Evolutionary conservation across 2,329 filamentous ascomycete genomes (phyloP).

Genomic region (Arachnomyces sp.): DNA sequence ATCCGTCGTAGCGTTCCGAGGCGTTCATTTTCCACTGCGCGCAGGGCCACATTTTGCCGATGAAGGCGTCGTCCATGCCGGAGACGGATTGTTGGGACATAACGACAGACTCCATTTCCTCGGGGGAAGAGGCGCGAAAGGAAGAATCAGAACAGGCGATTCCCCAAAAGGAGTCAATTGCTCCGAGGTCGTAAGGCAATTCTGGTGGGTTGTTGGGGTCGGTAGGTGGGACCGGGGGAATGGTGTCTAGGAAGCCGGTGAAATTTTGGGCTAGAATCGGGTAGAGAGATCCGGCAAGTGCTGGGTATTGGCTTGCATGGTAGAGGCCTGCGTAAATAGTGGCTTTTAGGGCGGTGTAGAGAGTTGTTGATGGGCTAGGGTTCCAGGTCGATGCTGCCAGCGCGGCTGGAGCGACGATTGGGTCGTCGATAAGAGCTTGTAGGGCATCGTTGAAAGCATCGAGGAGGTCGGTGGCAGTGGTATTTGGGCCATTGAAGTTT

Average conservation of each 20-base stretch:
- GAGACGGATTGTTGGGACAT: not conserved
- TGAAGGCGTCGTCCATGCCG: constrained; percentile 6
- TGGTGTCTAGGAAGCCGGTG: not conserved
- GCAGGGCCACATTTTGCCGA: constrained; percentile 9
- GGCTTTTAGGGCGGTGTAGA: not conserved
- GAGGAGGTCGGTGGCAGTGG: constrained; percentile 3
- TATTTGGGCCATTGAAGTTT: constrained; percentile 3
- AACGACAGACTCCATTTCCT: constrained; percentile 2
- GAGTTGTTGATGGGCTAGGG: too few species aligned
- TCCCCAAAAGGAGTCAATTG: constrained; percentile 4
- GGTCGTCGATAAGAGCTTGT: constrained; percentile 3
- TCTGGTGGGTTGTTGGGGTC: not conserved
- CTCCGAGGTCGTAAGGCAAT: not conserved
- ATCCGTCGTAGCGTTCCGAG: constrained; percentile 16
- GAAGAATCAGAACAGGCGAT: constrained; percentile 9
- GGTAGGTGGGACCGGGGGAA: not conserved
- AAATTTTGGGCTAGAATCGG: constrained; percentile 1
- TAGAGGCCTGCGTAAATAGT: not conserved
- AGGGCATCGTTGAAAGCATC: constrained; percentile 2
- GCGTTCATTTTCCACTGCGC: constrained; percentile 15
- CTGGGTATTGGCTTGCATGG: constrained; percentile 1
- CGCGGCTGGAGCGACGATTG: not conserved
- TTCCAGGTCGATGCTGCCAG: not conserved
- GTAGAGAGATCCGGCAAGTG: not conserved
- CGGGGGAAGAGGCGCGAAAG: constrained; percentile 2